Evolutionary conservation across 495 filamentous ascomycete genomes (phyloP).

Genomic region (Evansstolkia leycettana): DNA sequence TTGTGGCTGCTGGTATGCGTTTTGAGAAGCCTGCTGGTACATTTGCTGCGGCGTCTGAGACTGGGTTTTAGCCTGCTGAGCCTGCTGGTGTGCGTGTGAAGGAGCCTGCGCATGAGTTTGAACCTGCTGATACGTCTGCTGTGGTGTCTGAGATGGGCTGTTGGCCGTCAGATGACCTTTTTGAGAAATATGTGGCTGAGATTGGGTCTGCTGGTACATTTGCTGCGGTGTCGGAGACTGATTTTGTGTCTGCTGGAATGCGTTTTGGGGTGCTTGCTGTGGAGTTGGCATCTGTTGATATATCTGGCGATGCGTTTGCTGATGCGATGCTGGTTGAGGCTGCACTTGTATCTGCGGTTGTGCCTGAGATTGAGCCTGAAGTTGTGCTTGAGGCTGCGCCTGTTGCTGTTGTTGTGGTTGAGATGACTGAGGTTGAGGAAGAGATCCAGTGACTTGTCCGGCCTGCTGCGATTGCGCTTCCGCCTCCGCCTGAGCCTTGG

Average conservation of each 20-base stretch:
- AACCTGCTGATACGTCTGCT: background rate
- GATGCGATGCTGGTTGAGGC: slow-evolving; percentile 2
- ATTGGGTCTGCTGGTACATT: slow-evolving; percentile 3
- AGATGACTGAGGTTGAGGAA: background rate
- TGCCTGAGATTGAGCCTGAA: slow-evolving; percentile 4
- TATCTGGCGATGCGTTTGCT: background rate
- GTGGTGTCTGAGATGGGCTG: background rate
- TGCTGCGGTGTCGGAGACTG: background rate
- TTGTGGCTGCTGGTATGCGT: slow-evolving; percentile 3
- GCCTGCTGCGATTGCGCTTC: slow-evolving; percentile 1
- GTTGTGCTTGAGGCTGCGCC: slow-evolving; percentile 2
- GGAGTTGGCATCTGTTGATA: background rate
- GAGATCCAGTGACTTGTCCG: background rate
- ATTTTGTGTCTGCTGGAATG: slow-evolving; percentile 3
- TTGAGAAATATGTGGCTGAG: background rate
- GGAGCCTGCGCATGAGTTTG: slow-evolving; percentile 1
- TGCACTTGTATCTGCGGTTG: slow-evolving; percentile 8
- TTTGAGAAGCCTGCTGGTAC: background rate
- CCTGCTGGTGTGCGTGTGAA: slow-evolving; percentile 5
- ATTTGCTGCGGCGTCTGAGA: background rate
- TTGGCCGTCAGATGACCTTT: too few species aligned
- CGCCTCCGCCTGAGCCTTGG: slow-evolving; percentile 11
- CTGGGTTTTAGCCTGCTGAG: background rate
- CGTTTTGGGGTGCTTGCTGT: slow-evolving; percentile 1
- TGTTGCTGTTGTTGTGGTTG: slow-evolving; percentile 1